These are phyloP conservation scores for Xylaria arbuscula DNA, from an alignment of 2,329 filamentous ascomycete species.

Conservation along the genomic window DNA sequence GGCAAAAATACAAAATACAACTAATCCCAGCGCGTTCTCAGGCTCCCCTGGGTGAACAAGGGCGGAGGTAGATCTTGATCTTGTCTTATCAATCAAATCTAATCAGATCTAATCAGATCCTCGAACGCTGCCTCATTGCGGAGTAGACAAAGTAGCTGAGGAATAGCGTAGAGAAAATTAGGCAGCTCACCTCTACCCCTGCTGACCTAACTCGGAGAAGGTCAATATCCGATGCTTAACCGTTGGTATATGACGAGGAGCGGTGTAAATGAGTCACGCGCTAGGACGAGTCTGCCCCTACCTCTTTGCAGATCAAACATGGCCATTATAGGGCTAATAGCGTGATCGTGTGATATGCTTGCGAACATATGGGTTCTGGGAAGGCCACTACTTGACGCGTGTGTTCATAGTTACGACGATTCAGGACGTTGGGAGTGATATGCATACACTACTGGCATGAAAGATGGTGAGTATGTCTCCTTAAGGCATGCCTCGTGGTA, in stretches of 20 bases:
- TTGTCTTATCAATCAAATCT: constrained; percentile 40
- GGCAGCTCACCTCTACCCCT: neutral
- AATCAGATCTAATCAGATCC: constrained; percentile 41
- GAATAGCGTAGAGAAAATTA: constrained; percentile 1
- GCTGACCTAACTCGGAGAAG: neutral
- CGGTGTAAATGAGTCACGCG: constrained; percentile 4
- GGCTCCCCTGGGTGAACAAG: neutral
- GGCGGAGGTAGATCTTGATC: neutral
- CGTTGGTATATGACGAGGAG: neutral
- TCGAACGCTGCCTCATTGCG: neutral
- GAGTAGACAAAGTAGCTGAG: neutral
- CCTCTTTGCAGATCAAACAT: neutral
- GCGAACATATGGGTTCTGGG: neutral
- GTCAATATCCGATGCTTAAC: neutral
- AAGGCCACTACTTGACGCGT: neutral
- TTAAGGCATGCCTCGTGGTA: constrained; percentile 30
- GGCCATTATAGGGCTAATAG: neutral
- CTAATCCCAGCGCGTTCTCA: neutral
- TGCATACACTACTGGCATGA: neutral
- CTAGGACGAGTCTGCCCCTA: neutral
- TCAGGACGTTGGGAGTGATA: constrained; percentile 14
- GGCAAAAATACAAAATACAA: neutral
- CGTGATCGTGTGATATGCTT: neutral
- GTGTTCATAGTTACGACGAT: constrained; percentile 10
- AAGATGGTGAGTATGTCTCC: constrained; percentile 17